A percentile compares a stretch with the other conserved stretches of the same genome.
Conservation (phyloP, 352 stramenopile genomes). For the Chrysophaeum taylorii region DNA sequence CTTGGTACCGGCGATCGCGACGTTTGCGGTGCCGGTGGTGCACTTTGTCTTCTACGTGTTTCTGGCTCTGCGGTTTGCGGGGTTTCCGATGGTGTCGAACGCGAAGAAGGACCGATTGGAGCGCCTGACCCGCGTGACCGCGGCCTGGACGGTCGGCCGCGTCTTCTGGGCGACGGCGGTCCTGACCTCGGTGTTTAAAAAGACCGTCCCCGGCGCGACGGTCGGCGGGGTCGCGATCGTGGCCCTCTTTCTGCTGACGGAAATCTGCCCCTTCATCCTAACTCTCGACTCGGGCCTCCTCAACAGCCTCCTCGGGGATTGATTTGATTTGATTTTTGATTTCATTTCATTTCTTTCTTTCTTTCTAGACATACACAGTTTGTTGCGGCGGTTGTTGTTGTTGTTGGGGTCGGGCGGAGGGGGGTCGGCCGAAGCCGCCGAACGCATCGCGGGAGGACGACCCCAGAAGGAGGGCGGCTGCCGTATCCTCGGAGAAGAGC, state of each 20-base stretch:
- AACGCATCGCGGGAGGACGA: background rate
- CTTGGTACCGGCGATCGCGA: background rate
- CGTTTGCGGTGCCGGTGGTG: background rate
- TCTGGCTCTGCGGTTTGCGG: background rate
- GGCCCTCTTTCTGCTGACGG: background rate
- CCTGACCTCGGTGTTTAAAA: background rate
- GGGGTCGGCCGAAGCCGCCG: background rate
- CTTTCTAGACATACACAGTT: no score
- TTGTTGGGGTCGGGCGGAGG: no score
- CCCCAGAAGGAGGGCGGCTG: no score
- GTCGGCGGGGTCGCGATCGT: background rate
- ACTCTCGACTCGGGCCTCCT: conserved; percentile 7
- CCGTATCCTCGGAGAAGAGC: background rate
- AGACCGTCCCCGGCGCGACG: background rate
- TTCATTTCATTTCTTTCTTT: no score
- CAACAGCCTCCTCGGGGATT: no score
- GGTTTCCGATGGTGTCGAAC: background rate
- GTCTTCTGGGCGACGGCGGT: background rate
- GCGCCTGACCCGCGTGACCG: background rate
- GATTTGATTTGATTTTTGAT: no score
- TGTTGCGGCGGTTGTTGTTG: no score
- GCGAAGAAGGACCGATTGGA: background rate
- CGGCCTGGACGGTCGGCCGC: background rate
- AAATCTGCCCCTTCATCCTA: conserved; percentile 1
- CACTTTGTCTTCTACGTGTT: background rate